Evolutionary conservation across 2,329 filamentous ascomycete species (phyloP), one percentile per base, ranked within the genome.

Genomic region (Pseudogymnoascus destructans): DNA sequence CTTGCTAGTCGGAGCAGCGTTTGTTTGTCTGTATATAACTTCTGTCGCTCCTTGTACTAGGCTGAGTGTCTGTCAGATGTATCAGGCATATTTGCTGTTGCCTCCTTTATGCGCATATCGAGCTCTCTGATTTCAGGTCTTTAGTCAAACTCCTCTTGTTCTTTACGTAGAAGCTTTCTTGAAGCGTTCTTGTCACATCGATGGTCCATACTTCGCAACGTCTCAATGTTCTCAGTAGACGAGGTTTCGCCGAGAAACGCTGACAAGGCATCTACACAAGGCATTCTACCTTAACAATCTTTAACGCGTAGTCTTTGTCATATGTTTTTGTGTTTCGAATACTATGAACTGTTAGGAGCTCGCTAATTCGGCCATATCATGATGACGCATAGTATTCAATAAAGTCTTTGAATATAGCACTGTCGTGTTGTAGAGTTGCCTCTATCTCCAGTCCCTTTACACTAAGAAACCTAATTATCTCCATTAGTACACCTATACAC

Each of bases 371-470:
- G 13, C 55, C 55, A 38, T 42, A 23, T 57, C 55, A 3, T 57
- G 55, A 57, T 57, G 35, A 23, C 3, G 56, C 36, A 17, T 57
- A 57, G n/a, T 57, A 57, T 46, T 57, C 36, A 42, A 57, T 25
- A 57, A 57, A 57, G 55, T 57, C 32, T 35, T 57, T 57, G 13
- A 57, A 36, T 9, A 32, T 55, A 15, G 49, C 25, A 4, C 17
- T 27, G 8, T 55, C 13, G 2, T 1, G 21, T 33, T 5, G 49
- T 5, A 55, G n/a, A 3, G 8, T 1, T 23, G 25, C 10, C 4
- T 30, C 11, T 32, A 27, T 19, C 13, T 27, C 9, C 8, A 35
- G 15, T 3, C 15, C 35, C 35, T 36, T 36, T 17, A 17, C 5
- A 9, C 3, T 17, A 36, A 36, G 35, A 9, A 36, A 36, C 35